These are phyloP conservation scores for Fusarium abutilonis DNA, from an alignment of 2,329 filamentous ascomycete species.

Conservation along the genomic window DNA sequence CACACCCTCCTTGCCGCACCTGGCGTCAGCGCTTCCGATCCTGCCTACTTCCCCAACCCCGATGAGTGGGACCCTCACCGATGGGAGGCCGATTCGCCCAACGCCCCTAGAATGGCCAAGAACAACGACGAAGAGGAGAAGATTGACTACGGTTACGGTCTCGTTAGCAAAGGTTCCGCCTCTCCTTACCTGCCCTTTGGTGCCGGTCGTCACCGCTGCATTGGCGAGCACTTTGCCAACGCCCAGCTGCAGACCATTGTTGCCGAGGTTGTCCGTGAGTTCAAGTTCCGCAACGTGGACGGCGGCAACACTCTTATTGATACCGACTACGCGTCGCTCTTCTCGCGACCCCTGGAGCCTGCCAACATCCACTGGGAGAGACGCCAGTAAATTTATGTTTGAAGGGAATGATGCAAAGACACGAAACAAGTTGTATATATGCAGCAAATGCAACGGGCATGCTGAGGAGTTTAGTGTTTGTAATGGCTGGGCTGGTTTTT, in stretches of 20 bases:
- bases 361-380: constrained; percentile 80
- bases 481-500: constrained; percentile 42
- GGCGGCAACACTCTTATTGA: constrained; percentile 74
- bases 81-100: constrained; percentile 76
- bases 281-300: constrained; percentile 81
- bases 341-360: constrained; percentile 77
- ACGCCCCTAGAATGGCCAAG: constrained; percentile 59
- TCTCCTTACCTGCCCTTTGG: constrained; percentile 96
- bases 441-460: constrained; percentile 39
- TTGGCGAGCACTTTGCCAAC: constrained; percentile 96
- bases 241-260: constrained; percentile 89
- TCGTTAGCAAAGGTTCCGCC: constrained; percentile 88
- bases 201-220: constrained; percentile 91
- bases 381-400: constrained; percentile 56
- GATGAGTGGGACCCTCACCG: constrained; percentile 88
- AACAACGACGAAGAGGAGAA: constrained; percentile 74
- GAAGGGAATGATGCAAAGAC: constrained; percentile 26
- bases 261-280: constrained; percentile 77
- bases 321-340: constrained; percentile 75
- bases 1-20: constrained; percentile 88
- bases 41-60: constrained; percentile 83
- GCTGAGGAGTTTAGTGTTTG: constrained; percentile 42
- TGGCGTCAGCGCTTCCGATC: constrained; percentile 78
- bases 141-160: constrained; percentile 92
- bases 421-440: constrained; percentile 44